Conservation (phyloP, 2,329 filamentous ascomycete genomes). For the Chaetomium sp. region DNA sequence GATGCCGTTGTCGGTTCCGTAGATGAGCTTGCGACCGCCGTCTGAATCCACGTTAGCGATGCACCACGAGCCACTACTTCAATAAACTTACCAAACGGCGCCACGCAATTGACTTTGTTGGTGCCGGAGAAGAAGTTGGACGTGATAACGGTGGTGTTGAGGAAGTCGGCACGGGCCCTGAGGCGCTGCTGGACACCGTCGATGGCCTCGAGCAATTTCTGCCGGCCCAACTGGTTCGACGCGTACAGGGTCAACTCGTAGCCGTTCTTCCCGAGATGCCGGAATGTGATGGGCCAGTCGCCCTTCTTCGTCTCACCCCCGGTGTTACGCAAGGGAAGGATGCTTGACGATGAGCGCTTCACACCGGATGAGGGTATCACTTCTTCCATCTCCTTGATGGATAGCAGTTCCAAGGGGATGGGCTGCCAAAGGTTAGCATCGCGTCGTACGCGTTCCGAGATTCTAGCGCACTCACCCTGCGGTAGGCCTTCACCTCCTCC, state of each 20-base stretch:
- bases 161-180: conserved; percentile 85
- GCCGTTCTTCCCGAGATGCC: conserved; percentile 90
- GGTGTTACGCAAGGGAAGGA: conserved; percentile 62
- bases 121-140: conserved; percentile 61
- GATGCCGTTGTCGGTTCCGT: conserved; percentile 91
- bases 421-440: conserved; percentile 54
- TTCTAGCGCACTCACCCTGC: conserved; percentile 54
- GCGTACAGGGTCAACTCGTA: conserved; percentile 92
- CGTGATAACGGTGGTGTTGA: conserved; percentile 69
- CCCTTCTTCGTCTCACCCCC: conserved; percentile 58
- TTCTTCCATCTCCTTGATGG: conserved; percentile 97
- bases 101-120: conserved; percentile 92
- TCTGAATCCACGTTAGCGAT: conserved; percentile 56
- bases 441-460: too few relatives aligned
- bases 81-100: conserved; percentile 73
- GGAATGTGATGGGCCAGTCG: conserved; percentile 94
- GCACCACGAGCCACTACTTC: neutral
- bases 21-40: conserved; percentile 90
- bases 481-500: conserved; percentile 93
- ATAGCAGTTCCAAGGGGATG: conserved; percentile 88
- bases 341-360: conserved; percentile 85
- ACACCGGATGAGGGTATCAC: conserved; percentile 80
- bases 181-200: conserved; percentile 86
- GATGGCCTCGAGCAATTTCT: conserved; percentile 97
- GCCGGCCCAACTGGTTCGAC: conserved; percentile 78